phyloP scores from a whole-genome alignment of 2,329 filamentous ascomycete genomes.

The Xylaria sp. region DNA sequence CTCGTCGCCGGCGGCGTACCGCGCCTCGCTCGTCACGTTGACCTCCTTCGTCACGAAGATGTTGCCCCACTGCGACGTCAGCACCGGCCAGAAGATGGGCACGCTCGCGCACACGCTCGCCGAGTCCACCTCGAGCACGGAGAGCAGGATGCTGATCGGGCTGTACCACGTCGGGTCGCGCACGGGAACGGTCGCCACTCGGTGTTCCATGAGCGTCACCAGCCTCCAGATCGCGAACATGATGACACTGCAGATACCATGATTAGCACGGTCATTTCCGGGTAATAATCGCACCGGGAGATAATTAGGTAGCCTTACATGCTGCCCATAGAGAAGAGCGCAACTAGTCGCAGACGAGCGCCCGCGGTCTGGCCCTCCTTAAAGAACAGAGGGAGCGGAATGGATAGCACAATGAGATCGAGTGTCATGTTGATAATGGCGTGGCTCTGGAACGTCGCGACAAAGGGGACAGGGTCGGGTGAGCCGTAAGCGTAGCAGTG shows the following conservation, averaged over 20 bases:
- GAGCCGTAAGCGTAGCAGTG: slow-evolving; percentile 40
- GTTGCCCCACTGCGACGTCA: slow-evolving; percentile 30
- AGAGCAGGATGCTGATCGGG: slow-evolving; percentile 31
- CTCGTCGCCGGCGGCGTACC: slow-evolving; percentile 27
- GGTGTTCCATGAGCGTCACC: slow-evolving; percentile 34
- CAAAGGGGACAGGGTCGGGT: slow-evolving; percentile 28
- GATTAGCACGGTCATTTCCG: not conserved
- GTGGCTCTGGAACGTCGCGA: slow-evolving; percentile 39
- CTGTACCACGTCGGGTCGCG: slow-evolving; percentile 41
- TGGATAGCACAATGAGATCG: slow-evolving; percentile 37
- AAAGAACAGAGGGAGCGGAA: slow-evolving; percentile 40
- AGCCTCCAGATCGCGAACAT: slow-evolving; percentile 39
- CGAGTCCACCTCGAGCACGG: slow-evolving; percentile 31
- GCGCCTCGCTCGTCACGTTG: slow-evolving; percentile 30
- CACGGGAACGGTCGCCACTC: slow-evolving; percentile 36
- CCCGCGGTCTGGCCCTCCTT: slow-evolving; percentile 20
- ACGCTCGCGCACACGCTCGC: slow-evolving; percentile 34
- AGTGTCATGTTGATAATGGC: slow-evolving; percentile 39
- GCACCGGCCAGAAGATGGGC: slow-evolving; percentile 36
- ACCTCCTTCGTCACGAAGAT: slow-evolving; percentile 37
- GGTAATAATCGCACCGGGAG: not conserved
- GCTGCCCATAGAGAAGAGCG: slow-evolving; percentile 36
- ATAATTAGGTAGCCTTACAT: slow-evolving; percentile 27
- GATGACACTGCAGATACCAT: slow-evolving; percentile 26
- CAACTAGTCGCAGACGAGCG: slow-evolving; percentile 34